A percentile compares a stretch with the other conserved stretches of the same genome.
phyloP scores from a whole-genome alignment of 2,329 filamentous ascomycete genomes.

The Alternaria ventricosa region DNA sequence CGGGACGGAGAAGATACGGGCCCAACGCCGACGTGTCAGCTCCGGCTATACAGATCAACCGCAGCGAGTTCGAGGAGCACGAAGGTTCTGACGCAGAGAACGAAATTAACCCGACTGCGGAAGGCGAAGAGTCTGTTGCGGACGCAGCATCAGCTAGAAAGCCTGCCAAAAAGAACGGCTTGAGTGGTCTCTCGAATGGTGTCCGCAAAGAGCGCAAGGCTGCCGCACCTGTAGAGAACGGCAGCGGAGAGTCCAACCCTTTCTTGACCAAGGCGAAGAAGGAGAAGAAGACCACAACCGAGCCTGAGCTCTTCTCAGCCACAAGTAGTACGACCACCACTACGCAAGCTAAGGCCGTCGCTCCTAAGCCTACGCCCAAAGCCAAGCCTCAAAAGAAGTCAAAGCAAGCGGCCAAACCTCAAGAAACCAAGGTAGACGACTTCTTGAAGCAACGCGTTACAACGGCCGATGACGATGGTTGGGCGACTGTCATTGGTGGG shows the following conservation, averaged over 20 bases:
- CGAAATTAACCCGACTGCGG: conserved; percentile 21
- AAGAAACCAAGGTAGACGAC: conserved; percentile 29
- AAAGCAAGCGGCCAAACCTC: conserved; percentile 7
- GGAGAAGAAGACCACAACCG: conserved; percentile 26
- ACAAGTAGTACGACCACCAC: conserved; percentile 11
- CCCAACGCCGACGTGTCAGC: conserved; percentile 50
- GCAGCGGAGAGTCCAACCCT: conserved; percentile 30
- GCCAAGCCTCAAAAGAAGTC: conserved; percentile 26
- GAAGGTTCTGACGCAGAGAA: conserved; percentile 56
- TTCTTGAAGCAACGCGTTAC: conserved; percentile 43
- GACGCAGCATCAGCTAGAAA: conserved; percentile 12
- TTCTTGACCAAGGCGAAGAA: conserved; percentile 45
- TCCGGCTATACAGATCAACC: conserved; percentile 38
- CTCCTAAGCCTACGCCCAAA: conserved; percentile 25
- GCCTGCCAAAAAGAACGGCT: conserved; percentile 15
- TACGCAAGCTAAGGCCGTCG: conserved; percentile 2
- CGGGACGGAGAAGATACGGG: conserved; percentile 76
- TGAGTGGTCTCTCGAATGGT: conserved; percentile 20
- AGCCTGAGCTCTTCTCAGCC: conserved; percentile 22
- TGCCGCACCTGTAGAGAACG: conserved; percentile 8
- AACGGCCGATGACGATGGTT: conserved; percentile 51
- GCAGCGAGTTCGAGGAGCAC: conserved; percentile 68
- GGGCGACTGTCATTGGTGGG: conserved; percentile 52
- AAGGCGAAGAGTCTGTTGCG: conserved; percentile 32
- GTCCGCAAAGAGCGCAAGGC: conserved; percentile 16